These are phyloP conservation scores for Ceratobasidium sp. DNA, from an alignment of 1,284 basidiomycete species.

Conservation along the genomic window DNA sequence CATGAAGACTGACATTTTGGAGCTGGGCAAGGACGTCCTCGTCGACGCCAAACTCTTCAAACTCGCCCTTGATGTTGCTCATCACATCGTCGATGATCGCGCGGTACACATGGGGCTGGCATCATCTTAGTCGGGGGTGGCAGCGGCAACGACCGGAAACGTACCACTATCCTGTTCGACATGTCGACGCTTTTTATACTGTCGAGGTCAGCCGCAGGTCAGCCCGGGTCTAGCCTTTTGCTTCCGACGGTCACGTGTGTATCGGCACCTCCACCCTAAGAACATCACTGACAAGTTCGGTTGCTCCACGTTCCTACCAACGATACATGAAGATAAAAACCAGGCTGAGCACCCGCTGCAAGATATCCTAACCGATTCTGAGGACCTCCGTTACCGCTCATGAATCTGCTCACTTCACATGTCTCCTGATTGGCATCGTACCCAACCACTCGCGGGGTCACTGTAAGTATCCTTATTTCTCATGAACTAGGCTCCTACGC, in stretches of 20 bases:
- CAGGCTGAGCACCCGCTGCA: too few species aligned
- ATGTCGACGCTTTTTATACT: conserved; percentile 40
- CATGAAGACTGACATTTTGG: conserved; percentile 52
- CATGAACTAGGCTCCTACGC: too few species aligned
- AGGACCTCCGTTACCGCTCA: too few species aligned
- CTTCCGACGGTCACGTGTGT: conserved; percentile 32
- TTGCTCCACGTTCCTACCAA: too few species aligned
- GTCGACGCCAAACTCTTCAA: conserved; percentile 68
- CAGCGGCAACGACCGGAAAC: background rate
- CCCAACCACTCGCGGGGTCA: too few species aligned
- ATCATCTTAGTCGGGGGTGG: background rate
- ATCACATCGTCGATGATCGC: conserved; percentile 66
- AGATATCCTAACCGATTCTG: too few species aligned
- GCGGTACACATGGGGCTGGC: conserved; percentile 61
- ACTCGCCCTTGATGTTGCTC: conserved; percentile 60
- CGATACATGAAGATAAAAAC: too few species aligned
- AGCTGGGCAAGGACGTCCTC: conserved; percentile 61
- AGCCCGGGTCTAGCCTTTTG: conserved; percentile 15
- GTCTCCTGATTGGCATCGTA: too few species aligned
- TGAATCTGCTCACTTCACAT: too few species aligned
- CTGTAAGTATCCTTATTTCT: too few species aligned
- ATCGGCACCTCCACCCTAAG: background rate
- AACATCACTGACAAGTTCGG: too few species aligned
- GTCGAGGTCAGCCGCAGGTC: conserved; percentile 33
- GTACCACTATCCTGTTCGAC: conserved; percentile 44